Evolutionary conservation across 495 filamentous ascomycete genomes (phyloP), one percentile per base, ranked within the genome.

Genomic region (Xylona heveae): DNA sequence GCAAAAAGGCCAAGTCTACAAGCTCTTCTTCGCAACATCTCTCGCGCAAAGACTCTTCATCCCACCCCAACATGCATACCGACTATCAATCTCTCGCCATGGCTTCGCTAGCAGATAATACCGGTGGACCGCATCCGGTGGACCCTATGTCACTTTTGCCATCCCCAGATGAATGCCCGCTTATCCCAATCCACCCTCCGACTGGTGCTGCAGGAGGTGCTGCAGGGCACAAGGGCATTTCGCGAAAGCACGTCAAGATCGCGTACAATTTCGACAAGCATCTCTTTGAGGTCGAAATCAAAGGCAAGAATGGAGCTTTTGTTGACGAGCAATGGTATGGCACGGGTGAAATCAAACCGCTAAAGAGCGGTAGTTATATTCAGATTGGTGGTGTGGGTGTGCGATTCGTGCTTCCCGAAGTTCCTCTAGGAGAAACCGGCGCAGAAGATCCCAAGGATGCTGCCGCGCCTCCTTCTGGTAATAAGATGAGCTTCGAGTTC

Each of bases 281-380:
- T 33, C 49, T 72, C 9, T 97, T 84, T 38, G 74, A 90, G 45
- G 68, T 88, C 42, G 60, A 74, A 24, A 70, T 90, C 3, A 55
- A 85, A 42, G 82, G 85, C 31, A 67, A 72, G 41, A 94, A 93
- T 46, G 82, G 82, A 19, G 74, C 78, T 20, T 91, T 85, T 38
- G 68, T 79, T 29, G 75, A 92, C 31, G 76, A 77, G 21, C 62
- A 71, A 31, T 74, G 69, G 49, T 61, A 73, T 42, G 56, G 58
- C 1, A 57, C 61, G 10, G 68, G 72, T 24, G 60, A 69, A 22
- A 54, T 67, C 12, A 62, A 76, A 14, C 63, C 68, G 6, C 52
- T 93, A 30, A 61, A 69, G 30, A 77, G 76, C 42, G 74, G 77
- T 24, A 72, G 74, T 43, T 58, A 59, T 12, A 71, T 92, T 22